phyloP scores from a whole-genome alignment of 805 yeast genomes.

The Starmerella bombi region DNA sequence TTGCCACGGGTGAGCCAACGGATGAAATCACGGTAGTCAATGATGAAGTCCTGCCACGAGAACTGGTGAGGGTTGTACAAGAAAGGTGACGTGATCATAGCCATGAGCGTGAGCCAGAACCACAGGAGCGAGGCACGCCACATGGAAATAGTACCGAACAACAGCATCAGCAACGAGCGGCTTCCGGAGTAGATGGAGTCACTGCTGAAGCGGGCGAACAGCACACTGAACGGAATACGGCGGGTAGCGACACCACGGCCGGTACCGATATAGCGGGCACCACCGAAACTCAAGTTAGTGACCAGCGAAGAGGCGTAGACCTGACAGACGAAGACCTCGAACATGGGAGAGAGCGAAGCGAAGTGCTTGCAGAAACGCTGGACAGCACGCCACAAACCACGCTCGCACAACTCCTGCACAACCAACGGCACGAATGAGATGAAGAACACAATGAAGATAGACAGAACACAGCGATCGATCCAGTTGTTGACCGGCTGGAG shows the following conservation, averaged over 20 bases:
- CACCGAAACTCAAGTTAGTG: conserved; percentile 73
- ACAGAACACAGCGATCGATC: conserved; percentile 77
- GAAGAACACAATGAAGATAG: conserved; percentile 85
- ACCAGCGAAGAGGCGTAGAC: conserved; percentile 70
- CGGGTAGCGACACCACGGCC: conserved; percentile 91
- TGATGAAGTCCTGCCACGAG: conserved; percentile 88
- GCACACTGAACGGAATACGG: conserved; percentile 53
- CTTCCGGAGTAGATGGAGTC: conserved; percentile 71
- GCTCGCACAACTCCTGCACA: conserved; percentile 76
- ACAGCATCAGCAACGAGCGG: conserved; percentile 49
- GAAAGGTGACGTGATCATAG: conserved; percentile 85
- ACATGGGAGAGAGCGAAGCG: conserved; percentile 71
- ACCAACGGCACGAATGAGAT: conserved; percentile 80
- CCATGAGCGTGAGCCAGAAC: conserved; percentile 91
- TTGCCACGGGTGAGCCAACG: conserved; percentile 80
- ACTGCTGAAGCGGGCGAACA: conserved; percentile 65
- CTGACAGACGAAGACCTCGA: conserved; percentile 92
- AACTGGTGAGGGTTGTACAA: conserved; percentile 96
- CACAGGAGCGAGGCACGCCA: conserved; percentile 93
- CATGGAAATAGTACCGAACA: conserved; percentile 67
- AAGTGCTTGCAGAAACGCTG: conserved; percentile 63
- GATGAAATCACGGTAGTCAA: conserved; percentile 89
- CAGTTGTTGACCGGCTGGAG: conserved; percentile 76
- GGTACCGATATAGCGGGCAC: conserved; percentile 82
- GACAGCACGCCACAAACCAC: conserved; percentile 66